Evolutionary conservation across 495 filamentous ascomycete species (phyloP), one percentile per base, ranked within the genome.

Genomic region (Trichoderma orchidacearum): DNA sequence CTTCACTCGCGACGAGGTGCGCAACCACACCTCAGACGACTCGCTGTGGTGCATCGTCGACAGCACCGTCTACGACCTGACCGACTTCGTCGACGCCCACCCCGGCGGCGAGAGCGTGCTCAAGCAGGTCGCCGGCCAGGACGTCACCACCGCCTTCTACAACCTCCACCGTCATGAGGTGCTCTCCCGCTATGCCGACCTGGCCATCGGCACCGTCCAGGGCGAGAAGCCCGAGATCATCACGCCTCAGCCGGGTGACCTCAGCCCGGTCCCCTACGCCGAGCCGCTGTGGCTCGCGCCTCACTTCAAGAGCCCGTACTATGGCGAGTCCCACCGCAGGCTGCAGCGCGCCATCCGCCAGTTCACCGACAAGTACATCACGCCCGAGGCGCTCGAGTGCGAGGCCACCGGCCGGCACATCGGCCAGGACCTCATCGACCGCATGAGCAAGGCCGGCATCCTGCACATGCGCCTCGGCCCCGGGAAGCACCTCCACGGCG

Each of bases 101-200:
- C 90, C 90, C 18, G 90, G 91, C 60, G 89, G 89, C 63, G 81
- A 85, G 60, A 81, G 85, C 55, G 89, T 94, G 38, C 83, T 95
- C 30, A 78, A 87, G 45, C 90, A 91, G 70, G 85, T 90, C 53
- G 89, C 86, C 36, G 89, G 89, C 68, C 80, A 79, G 64, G 89
- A 95, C 71, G 89, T 88, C 30, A 96, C 90, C 54, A 77, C 81
- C 38, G 87, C 86, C 57, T 96, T 94, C 76, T 93, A 96, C 69
- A 91, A 91, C 68, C 86, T 96, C 35, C 91, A 96, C 72, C 81
- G 90, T 0, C 90, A 93, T 51, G 91, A 96, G 70, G 90, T 93
- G 2, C 80, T 93, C 3, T 68, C 80, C 55, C 90, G 89, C 62
- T 93, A 93, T 77, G 64, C 68, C 4, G 72, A 79, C 60, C 78